Evolutionary conservation across 2,329 filamentous ascomycete genomes (phyloP).

Genomic region (Xylaria multiplex): DNA sequence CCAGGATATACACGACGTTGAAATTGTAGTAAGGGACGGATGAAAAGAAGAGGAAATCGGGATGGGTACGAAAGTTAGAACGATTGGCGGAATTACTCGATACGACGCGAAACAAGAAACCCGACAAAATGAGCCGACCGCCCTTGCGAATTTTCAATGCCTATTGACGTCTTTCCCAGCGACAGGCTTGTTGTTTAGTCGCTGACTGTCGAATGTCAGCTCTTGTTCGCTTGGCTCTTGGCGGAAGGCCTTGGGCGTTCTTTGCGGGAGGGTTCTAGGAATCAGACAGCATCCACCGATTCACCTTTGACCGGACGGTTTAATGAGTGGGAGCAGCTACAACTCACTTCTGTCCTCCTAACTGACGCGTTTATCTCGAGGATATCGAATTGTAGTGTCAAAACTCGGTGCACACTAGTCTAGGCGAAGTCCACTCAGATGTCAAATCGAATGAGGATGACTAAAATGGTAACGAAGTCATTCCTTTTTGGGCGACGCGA

Average conservation of each 20-base stretch:
- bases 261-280: neutral
- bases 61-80: neutral
- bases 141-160: neutral
- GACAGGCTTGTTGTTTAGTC: neutral
- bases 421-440: conserved; percentile 2
- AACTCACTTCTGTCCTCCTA: neutral
- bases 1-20: neutral
- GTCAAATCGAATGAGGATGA: conserved; percentile 25
- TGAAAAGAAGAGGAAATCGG: neutral
- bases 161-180: neutral
- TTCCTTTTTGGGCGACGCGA: conserved; percentile 12
- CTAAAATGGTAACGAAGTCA: conserved; percentile 13
- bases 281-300: neutral
- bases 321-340: neutral
- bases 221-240: conserved; percentile 27
- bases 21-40: neutral
- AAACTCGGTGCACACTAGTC: neutral
- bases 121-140: neutral
- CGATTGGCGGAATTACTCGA: conserved; percentile 13
- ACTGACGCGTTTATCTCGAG: conserved; percentile 13
- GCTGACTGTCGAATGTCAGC: conserved; percentile 34
- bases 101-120: conserved; percentile 1
- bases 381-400: conserved; percentile 13
- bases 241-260: conserved; percentile 2
- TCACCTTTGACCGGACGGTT: neutral